Conservation (phyloP, 2,329 filamentous ascomycete genomes). For the Lasiodiplodia theobromae region DNA sequence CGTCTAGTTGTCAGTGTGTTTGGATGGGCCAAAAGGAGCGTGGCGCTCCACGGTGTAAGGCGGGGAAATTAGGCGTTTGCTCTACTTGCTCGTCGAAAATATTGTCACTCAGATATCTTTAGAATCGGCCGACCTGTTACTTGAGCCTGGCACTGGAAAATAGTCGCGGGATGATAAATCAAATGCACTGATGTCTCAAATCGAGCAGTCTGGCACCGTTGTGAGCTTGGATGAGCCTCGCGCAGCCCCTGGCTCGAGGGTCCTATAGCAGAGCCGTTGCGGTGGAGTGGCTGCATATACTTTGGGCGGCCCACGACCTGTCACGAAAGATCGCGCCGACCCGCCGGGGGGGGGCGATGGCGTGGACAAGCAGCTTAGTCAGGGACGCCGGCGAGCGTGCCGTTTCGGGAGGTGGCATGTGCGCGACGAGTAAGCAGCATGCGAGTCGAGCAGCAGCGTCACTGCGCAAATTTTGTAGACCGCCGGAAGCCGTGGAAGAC, state of each 20-base stretch:
- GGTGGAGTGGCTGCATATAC: constrained; percentile 8
- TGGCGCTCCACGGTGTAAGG: background rate
- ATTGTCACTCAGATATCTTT: constrained; percentile 23
- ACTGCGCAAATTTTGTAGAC: background rate
- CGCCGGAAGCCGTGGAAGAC: constrained; percentile 16
- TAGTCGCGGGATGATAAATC: constrained; percentile 11
- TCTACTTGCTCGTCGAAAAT: constrained; percentile 13
- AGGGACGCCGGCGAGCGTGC: constrained; percentile 5
- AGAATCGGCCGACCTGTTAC: constrained; percentile 12
- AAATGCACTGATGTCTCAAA: constrained; percentile 7
- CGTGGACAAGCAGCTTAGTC: constrained; percentile 14
- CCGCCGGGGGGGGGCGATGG: constrained; percentile 1
- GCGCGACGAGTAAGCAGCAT: constrained; percentile 19
- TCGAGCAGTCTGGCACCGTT: background rate
- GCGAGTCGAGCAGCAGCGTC: background rate
- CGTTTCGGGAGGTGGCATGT: constrained; percentile 11
- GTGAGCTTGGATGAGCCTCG: constrained; percentile 14
- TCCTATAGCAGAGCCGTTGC: constrained; percentile 17
- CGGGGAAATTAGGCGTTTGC: background rate
- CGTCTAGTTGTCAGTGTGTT: constrained; percentile 9
- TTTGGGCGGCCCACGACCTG: constrained; percentile 9
- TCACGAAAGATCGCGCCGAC: constrained; percentile 13
- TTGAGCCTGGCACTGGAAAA: constrained; percentile 9
- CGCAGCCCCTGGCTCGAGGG: constrained; percentile 16
- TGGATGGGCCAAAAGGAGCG: constrained; percentile 12